These are phyloP conservation scores for Epichloe aotearoae DNA, from an alignment of 2,329 filamentous ascomycete species.

Conservation along the genomic window DNA sequence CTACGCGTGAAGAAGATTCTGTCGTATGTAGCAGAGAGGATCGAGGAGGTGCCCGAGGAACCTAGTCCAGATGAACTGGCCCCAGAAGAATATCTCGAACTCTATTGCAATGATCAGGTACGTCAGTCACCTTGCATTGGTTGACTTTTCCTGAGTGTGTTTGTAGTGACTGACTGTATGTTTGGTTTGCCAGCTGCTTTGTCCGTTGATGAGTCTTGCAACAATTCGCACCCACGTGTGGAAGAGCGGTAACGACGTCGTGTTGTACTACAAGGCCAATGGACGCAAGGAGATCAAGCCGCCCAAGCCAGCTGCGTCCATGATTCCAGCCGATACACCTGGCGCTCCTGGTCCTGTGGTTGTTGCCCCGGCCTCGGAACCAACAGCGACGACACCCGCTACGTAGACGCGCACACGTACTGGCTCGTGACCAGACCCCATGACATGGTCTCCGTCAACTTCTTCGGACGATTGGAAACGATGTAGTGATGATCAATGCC, in stretches of 20 bases:
- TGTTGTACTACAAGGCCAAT: slow-evolving; percentile 84
- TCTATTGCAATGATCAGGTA: slow-evolving; percentile 90
- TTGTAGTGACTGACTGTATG: slow-evolving; percentile 4
- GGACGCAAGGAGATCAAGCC: slow-evolving; percentile 53
- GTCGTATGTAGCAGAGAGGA: slow-evolving; percentile 80
- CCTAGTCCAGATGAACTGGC: slow-evolving; percentile 47
- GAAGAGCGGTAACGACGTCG: slow-evolving; percentile 87
- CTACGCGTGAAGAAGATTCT: slow-evolving; percentile 89
- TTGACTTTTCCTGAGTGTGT: not conserved
- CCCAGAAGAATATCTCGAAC: slow-evolving; percentile 85
- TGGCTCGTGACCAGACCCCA: too few relatives aligned
- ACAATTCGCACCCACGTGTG: slow-evolving; percentile 86
- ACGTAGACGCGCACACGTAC: not conserved
- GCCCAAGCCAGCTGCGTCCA: slow-evolving; percentile 3
- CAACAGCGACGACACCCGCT: not conserved
- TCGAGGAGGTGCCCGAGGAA: slow-evolving; percentile 57
- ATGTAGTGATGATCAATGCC: not conserved
- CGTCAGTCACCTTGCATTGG: slow-evolving; percentile 16
- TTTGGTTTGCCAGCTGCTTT: slow-evolving; percentile 39
- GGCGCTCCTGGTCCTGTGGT: slow-evolving; percentile 10
- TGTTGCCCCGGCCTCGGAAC: slow-evolving; percentile 9
- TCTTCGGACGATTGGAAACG: not conserved
- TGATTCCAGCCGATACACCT: slow-evolving; percentile 11
- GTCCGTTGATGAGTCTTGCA: slow-evolving; percentile 80
- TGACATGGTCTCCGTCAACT: not conserved